Conservation (phyloP, 2,329 filamentous ascomycete species). For the Myriosclerotinia scirpicola region DNA sequence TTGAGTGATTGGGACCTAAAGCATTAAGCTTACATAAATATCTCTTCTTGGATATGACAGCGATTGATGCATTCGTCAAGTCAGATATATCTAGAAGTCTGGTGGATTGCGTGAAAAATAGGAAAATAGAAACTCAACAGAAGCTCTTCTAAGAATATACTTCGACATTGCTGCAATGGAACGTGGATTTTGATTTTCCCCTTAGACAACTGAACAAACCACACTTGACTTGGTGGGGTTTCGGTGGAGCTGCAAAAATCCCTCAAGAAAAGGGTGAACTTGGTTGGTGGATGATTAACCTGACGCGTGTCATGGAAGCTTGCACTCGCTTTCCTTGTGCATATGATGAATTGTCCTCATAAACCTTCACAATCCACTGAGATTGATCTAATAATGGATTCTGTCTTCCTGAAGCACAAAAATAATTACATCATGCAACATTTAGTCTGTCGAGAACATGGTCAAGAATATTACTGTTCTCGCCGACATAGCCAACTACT, state of each 20-base stretch:
- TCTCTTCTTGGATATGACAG: background rate
- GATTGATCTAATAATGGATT: background rate
- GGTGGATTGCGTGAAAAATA: background rate
- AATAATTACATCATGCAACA: background rate
- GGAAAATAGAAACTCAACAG: background rate
- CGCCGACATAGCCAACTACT: background rate
- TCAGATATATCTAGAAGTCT: background rate
- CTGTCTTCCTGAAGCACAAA: background rate
- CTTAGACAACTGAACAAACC: background rate
- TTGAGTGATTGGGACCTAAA: background rate
- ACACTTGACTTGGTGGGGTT: background rate
- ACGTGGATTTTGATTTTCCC: background rate
- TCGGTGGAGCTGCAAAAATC: background rate
- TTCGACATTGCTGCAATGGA: background rate
- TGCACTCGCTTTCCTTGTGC: background rate
- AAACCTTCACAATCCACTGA: conserved; percentile 1
- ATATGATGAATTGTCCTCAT: background rate
- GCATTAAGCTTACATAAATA: background rate
- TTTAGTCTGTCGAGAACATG: background rate
- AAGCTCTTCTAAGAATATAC: background rate
- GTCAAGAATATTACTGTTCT: background rate
- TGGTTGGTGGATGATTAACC: background rate
- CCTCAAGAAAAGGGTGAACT: background rate
- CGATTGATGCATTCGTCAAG: background rate
- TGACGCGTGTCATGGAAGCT: conserved; percentile 7